Percentiles rank a stretch among this genome's conserved stretches.
These are phyloP conservation scores for Backusella parvicylindrica DNA, from an alignment of 192 early-diverging fungal species.

Conservation along the genomic window DNA sequence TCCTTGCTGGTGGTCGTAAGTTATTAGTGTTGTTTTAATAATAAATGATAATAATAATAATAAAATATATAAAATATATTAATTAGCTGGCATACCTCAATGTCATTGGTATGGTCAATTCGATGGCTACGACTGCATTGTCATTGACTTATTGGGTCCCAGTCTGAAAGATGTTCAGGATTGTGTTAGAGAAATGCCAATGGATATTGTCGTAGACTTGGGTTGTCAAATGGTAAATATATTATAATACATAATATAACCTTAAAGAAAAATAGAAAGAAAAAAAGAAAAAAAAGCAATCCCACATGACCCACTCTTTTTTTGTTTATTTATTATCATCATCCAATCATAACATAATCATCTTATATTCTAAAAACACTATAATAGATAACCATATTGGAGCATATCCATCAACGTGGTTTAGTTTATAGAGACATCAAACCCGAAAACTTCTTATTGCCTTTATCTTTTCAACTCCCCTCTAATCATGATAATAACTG, in stretches of 20 bases:
- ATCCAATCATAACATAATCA: neutral
- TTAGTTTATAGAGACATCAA: conserved; percentile 72
- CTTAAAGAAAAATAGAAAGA: neutral
- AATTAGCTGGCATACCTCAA: conserved; percentile 43
- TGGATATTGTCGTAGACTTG: conserved; percentile 45
- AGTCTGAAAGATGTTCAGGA: conserved; percentile 45
- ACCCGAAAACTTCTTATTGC: conserved; percentile 75
- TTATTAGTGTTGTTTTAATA: neutral
- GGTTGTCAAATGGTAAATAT: conserved; percentile 47
- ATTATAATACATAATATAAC: too few species aligned
- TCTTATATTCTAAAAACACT: neutral
- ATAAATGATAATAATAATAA: neutral
- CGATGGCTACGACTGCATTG: conserved; percentile 43
- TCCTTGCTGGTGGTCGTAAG: conserved; percentile 45
- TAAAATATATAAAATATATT: neutral
- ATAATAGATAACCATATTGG: conserved; percentile 25
- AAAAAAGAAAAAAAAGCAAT: neutral
- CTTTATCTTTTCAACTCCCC: neutral
- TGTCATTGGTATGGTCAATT: conserved; percentile 56
- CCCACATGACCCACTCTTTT: neutral
- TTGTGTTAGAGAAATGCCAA: conserved; percentile 37
- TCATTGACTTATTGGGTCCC: conserved; percentile 55
- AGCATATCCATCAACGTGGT: conserved; percentile 36
- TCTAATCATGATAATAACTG: neutral
- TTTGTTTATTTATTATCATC: neutral